Base-by-base conservation (phyloP, 1,139 yeast genomes). In the Groenewaldozyma auringiensis region DNA sequence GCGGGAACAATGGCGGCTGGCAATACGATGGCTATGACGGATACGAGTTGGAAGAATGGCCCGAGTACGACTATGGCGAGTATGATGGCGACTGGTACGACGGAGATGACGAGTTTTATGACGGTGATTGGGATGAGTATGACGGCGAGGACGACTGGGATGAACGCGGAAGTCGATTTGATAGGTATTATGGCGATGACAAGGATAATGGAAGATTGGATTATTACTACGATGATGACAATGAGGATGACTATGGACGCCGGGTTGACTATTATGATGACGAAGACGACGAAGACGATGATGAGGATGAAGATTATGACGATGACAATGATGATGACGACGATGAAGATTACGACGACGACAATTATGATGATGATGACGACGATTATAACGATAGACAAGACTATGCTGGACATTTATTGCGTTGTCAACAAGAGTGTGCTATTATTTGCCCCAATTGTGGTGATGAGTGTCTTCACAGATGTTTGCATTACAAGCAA, bases 261-360 rank as follows among this genome's bases (percentile, higher is more conserved):
- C n/a, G n/a, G 11, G 40, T 18, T 16, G 38, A 17, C 36, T 41
- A 40, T 22, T n/a, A 34, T 37, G 41, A 27, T n/a, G 41, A 20
- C 37, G 40, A 8, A 18, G 33, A 4, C 27, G 13, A 17, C 20
- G 22, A 41, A 13, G 18, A 25, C 4, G 44, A 43, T 13, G 13
- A 27, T 18, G 40, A 40, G 17, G 42, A 40, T 16, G 42, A 43
- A 20, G 34, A 46, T 3, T 34, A 40, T 34, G 14, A 16, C 9
- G n/a, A 25, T 21, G 37, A 40, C 11, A 37, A 43, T 16, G 40
- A 36, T 3, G 40, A 43, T 18, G 37, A 46, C n/a, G 33, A 39
- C 29, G 39, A 40, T 17, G 37, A 22, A 16, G 47, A 46, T 17
- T 41, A 46, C 20, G 44, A 42, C 17, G 47, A 43, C 21, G 34